Conservation (phyloP, 2,329 filamentous ascomycete genomes). For the Claviceps maximensis region DNA sequence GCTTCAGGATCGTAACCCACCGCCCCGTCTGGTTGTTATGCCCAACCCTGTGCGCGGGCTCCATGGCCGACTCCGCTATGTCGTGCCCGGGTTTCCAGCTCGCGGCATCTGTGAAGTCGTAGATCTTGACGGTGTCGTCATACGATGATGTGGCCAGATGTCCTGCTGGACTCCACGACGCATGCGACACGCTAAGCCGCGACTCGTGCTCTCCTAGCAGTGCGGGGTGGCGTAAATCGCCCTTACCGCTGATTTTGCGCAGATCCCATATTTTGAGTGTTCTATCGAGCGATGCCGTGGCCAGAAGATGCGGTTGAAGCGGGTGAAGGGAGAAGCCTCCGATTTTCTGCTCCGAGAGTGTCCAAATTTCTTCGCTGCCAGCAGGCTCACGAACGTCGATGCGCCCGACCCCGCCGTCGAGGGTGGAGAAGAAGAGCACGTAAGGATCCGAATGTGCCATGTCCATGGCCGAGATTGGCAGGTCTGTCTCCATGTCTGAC, state of each 20-base stretch:
- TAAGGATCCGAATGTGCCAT: constrained; percentile 59
- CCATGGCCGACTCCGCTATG: constrained; percentile 49
- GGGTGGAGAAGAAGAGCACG: constrained; percentile 72
- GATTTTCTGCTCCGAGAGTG: constrained; percentile 82
- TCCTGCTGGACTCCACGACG: constrained; percentile 73
- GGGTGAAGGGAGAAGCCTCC: constrained; percentile 85
- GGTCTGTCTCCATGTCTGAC: constrained; percentile 51
- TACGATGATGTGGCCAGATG: constrained; percentile 88
- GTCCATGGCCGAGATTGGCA: constrained; percentile 74
- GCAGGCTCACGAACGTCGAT: constrained; percentile 59
- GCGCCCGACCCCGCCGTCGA: constrained; percentile 67
- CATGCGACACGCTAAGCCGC: constrained; percentile 78
- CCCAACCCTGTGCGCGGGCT: constrained; percentile 52
- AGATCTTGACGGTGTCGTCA: constrained; percentile 89
- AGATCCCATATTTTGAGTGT: constrained; percentile 89
- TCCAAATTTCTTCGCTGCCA: constrained; percentile 50
- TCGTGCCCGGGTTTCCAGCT: constrained; percentile 46
- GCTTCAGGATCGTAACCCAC: constrained; percentile 78
- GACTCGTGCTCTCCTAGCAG: constrained; percentile 73
- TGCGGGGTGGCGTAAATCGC: constrained; percentile 45
- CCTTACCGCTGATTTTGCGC: constrained; percentile 58
- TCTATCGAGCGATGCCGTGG: constrained; percentile 80
- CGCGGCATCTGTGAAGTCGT: constrained; percentile 55
- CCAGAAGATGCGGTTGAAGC: constrained; percentile 63
- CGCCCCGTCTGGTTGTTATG: constrained; percentile 96